Percentiles rank a stretch among this genome's conserved stretches.
These are phyloP conservation scores for Lavandula angustifolia DNA, from an alignment of 257 asterid genomes.

Conservation along the genomic window DNA sequence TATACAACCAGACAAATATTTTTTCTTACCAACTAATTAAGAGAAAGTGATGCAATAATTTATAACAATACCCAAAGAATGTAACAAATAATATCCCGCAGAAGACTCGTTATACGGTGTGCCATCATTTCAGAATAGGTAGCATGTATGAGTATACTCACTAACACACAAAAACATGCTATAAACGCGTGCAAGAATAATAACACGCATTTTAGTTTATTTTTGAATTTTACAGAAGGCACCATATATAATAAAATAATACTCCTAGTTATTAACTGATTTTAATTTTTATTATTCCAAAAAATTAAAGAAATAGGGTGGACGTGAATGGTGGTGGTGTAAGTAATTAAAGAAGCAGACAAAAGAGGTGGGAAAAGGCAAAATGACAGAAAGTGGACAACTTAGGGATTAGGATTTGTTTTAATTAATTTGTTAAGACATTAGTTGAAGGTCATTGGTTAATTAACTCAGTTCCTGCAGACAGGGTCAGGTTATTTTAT, in stretches of 20 bases:
- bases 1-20: too few species aligned
- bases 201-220: background rate
- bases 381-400: slow-evolving; percentile 13
- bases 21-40: too few species aligned
- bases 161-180: slow-evolving; percentile 38
- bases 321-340: background rate
- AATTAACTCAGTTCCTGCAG: slow-evolving; percentile 27
- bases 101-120: slow-evolving; percentile 2
- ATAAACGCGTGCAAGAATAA: slow-evolving; percentile 39
- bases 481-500: slow-evolving; percentile 6
- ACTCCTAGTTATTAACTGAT: background rate
- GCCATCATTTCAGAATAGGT: slow-evolving; percentile 25
- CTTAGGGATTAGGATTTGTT: slow-evolving; percentile 33
- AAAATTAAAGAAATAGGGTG: background rate
- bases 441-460: slow-evolving; percentile 17
- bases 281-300: background rate
- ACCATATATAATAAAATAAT: slow-evolving; percentile 25
- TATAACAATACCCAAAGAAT: background rate
- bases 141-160: slow-evolving; percentile 32
- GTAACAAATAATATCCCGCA: background rate
- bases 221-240: background rate
- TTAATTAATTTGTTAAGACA: slow-evolving; percentile 21
- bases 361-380: slow-evolving; percentile 6
- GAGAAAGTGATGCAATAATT: too few species aligned
- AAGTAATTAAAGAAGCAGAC: slow-evolving; percentile 9